phyloP scores from a whole-genome alignment of 345 rosid species.

The Lumnitzera racemosa region DNA sequence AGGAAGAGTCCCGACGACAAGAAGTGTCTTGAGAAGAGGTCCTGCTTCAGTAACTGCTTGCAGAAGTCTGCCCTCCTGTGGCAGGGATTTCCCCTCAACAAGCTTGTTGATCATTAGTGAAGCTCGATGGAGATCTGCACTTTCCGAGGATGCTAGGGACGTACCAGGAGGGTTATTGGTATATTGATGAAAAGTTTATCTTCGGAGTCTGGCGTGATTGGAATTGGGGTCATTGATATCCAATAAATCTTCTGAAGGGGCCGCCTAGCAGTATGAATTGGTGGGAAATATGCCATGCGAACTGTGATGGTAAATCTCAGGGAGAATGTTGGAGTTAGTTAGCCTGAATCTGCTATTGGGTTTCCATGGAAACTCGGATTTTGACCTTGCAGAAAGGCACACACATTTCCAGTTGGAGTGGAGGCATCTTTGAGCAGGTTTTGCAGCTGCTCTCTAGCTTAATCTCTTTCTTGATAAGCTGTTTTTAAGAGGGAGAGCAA shows the following conservation, averaged over 20 bases:
- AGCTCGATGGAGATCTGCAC: no score
- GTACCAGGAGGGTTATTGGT: no score
- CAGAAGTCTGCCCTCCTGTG: slow-evolving; percentile 37
- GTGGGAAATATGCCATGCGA: background rate
- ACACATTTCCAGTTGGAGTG: background rate
- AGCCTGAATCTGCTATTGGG: background rate
- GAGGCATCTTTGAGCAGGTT: slow-evolving; percentile 9
- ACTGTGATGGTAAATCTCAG: background rate
- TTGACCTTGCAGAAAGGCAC: background rate
- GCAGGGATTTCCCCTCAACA: slow-evolving; percentile 23
- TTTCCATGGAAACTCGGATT: background rate
- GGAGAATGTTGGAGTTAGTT: background rate
- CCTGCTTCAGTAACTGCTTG: slow-evolving; percentile 30
- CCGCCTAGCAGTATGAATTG: background rate
- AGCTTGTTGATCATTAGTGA: slow-evolving; percentile 6
- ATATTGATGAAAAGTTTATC: no score
- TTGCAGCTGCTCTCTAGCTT: slow-evolving; percentile 23
- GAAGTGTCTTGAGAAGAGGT: slow-evolving; percentile 26
- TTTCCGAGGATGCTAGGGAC: no score
- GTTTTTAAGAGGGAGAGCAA: slow-evolving; percentile 9
- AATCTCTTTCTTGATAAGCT: slow-evolving; percentile 28
- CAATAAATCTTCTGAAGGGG: no score
- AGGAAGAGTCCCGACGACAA: slow-evolving; percentile 29
- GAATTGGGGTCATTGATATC: background rate
- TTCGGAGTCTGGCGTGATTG: background rate